Evolutionary conservation across 2,329 filamentous ascomycete genomes (phyloP).

Genomic region (Neofusicoccum cordaticola): DNA sequence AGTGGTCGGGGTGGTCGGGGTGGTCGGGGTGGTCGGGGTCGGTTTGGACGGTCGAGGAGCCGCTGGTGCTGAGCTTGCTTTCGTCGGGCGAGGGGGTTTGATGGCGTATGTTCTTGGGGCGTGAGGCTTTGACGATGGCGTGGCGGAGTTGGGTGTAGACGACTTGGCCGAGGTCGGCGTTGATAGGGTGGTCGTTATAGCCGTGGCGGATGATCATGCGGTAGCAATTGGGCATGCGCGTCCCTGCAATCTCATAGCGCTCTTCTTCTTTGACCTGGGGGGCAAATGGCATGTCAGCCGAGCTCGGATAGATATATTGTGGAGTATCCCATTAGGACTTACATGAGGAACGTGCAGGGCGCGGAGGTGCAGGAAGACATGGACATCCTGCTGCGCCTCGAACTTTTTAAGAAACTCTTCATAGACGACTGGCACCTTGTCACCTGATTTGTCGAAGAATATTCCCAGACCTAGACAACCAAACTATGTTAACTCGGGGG

Average conservation of each 20-base stretch:
- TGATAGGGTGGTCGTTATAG: slow-evolving; percentile 69
- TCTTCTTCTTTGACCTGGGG: slow-evolving; percentile 36
- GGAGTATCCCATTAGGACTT: slow-evolving; percentile 34
- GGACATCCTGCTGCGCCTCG: slow-evolving; percentile 62
- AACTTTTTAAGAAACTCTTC: slow-evolving; percentile 72
- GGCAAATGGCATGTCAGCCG: background rate
- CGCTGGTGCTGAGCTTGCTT: background rate
- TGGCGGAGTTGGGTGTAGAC: slow-evolving; percentile 59
- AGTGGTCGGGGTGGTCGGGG: background rate
- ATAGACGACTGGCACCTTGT: slow-evolving; percentile 64
- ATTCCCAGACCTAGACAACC: slow-evolving; percentile 61
- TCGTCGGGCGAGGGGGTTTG: background rate
- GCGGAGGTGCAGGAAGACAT: slow-evolving; percentile 73
- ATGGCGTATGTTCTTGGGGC: background rate
- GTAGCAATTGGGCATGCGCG: slow-evolving; percentile 61
- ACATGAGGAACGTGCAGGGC: slow-evolving; percentile 56
- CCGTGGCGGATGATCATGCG: slow-evolving; percentile 68
- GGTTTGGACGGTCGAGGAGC: background rate
- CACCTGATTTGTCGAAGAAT: slow-evolving; percentile 75
- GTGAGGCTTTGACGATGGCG: slow-evolving; percentile 25
- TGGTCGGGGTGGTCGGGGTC: background rate
- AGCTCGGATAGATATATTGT: background rate
- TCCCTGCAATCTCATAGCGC: slow-evolving; percentile 47
- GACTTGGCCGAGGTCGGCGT: slow-evolving; percentile 59
- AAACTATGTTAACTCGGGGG: background rate